phyloP scores from a whole-genome alignment of 768 basidiomycete genomes.

The Lactarius hatsudake region DNA sequence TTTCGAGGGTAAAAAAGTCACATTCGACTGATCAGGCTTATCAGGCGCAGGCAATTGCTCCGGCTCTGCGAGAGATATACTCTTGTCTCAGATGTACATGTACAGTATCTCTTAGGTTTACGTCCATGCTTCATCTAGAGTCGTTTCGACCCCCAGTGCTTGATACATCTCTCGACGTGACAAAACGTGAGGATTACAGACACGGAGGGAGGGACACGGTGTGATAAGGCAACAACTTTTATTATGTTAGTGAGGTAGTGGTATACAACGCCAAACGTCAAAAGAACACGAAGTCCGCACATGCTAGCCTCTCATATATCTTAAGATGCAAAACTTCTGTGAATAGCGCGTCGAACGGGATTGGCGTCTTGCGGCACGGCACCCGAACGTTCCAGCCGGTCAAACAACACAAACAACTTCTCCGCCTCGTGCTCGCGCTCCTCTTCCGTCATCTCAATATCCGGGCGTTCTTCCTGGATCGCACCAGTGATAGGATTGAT shows the following conservation, averaged over 20 bases:
- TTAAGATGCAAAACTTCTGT: constrained; percentile 40
- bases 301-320: not conserved
- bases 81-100: not conserved
- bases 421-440: constrained; percentile 95
- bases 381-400: constrained; percentile 78
- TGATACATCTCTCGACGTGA: not conserved
- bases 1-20: constrained; percentile 67
- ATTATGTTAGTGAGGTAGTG: constrained; percentile 14
- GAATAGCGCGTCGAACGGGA: constrained; percentile 70
- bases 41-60: not conserved
- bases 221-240: not conserved
- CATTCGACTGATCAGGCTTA: constrained; percentile 39
- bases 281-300: constrained; percentile 1
- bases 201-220: not conserved
- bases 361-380: constrained; percentile 62
- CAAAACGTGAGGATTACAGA: not conserved
- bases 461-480: constrained; percentile 39
- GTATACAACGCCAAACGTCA: constrained; percentile 12
- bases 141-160: not conserved
- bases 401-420: constrained; percentile 87
- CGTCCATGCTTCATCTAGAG: constrained; percentile 6
- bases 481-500: constrained; percentile 92
- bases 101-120: constrained; percentile 4
- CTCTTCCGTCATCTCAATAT: constrained; percentile 80
- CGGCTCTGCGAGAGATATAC: not conserved